These are phyloP conservation scores for Polysphondylium violaceum DNA, from an alignment of 78 protist species.

Conservation along the genomic window DNA sequence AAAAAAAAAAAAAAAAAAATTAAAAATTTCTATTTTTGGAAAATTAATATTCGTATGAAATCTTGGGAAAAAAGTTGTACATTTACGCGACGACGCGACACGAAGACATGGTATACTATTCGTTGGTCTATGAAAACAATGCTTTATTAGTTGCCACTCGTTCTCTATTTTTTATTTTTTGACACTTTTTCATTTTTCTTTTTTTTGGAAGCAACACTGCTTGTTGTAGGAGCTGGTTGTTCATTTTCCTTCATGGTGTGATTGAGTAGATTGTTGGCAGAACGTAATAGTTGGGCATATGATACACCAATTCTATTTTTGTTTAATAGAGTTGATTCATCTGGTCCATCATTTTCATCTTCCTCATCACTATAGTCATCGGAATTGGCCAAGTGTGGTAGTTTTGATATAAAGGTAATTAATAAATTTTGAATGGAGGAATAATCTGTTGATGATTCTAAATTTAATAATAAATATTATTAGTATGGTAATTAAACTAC, in stretches of 20 bases:
- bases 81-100: too few species aligned
- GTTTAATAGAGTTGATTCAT: slow-evolving; percentile 5
- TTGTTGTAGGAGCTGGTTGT: background rate
- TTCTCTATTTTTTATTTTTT: slow-evolving; percentile 3
- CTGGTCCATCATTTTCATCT: background rate
- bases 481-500: background rate
- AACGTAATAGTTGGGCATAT: background rate
- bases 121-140: too few species aligned
- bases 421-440: slow-evolving; percentile 47
- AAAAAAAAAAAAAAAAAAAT: too few species aligned
- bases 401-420: slow-evolving; percentile 49
- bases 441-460: slow-evolving; percentile 13
- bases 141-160: too few species aligned
- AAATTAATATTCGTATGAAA: too few species aligned
- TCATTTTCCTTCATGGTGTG: background rate
- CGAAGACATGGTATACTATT: too few species aligned
- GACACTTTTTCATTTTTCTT: background rate
- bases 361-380: slow-evolving; percentile 12
- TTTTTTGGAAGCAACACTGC: background rate
- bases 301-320: too few species aligned
- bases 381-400: slow-evolving; percentile 20
- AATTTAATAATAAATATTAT: background rate
- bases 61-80: too few species aligned
- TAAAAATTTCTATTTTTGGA: too few species aligned
- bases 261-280: background rate